These are phyloP conservation scores for Blastobotrys terrestris DNA, from an alignment of 805 yeast species.

Conservation along the genomic window DNA sequence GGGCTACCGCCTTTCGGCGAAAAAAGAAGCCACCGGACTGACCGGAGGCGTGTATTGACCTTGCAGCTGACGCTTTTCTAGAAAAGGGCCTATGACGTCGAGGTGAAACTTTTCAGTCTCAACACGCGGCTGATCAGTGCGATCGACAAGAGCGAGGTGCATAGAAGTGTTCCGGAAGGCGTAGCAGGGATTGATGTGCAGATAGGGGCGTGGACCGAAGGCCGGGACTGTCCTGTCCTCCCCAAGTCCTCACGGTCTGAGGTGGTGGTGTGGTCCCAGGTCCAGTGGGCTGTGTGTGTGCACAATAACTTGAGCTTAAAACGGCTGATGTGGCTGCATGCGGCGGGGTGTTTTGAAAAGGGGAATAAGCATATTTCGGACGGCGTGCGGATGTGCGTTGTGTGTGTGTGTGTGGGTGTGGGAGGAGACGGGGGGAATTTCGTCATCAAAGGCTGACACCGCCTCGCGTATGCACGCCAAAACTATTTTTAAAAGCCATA, in stretches of 20 bases:
- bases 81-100: background rate
- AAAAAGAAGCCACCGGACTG: background rate
- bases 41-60: too few species aligned
- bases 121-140: background rate
- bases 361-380: too few species aligned
- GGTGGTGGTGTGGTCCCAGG: too few species aligned
- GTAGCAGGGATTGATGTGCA: background rate
- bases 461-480: background rate
- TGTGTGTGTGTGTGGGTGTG: too few species aligned
- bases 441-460: background rate
- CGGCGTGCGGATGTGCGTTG: too few species aligned
- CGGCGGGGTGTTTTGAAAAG: background rate
- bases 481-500: background rate
- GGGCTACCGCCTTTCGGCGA: too few species aligned
- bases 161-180: background rate
- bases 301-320: background rate
- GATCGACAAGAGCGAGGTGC: background rate
- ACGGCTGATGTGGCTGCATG: background rate
- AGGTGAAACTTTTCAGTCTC: background rate
- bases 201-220: background rate
- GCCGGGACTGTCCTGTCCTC: too few species aligned
- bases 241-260: too few species aligned
- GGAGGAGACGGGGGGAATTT: background rate
- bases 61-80: background rate
- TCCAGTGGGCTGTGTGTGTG: background rate